Conservation (phyloP, 306 rosid genomes). For the Trifolium subterraneum region DNA sequence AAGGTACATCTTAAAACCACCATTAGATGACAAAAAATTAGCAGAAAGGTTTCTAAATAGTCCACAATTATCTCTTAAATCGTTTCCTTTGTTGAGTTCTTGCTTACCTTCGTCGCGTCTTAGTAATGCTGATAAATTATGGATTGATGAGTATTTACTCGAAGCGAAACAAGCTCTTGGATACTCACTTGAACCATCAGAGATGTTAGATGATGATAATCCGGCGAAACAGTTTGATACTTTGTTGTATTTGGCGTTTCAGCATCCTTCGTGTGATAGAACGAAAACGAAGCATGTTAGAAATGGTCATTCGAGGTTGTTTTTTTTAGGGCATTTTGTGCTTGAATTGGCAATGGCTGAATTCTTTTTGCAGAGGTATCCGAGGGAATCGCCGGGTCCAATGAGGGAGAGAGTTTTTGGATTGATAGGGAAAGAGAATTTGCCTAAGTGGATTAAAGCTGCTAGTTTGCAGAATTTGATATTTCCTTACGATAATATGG, state of each 20-base stretch:
- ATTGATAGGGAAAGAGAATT: constrained; percentile 78
- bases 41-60: constrained; percentile 84
- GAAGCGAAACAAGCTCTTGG: constrained; percentile 97
- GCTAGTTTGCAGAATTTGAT: constrained; percentile 96
- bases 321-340: constrained; percentile 88
- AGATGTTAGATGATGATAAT: constrained; percentile 70
- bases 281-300: constrained; percentile 75
- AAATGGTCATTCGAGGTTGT: constrained; percentile 82
- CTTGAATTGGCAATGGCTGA: constrained; percentile 80
- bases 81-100: constrained; percentile 86
- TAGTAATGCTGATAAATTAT: constrained; percentile 76
- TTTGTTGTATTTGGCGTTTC: constrained; percentile 91
- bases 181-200: constrained; percentile 85
- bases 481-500: constrained; percentile 82
- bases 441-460: constrained; percentile 86
- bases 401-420: constrained; percentile 96
- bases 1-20: constrained; percentile 76
- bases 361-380: constrained; percentile 89
- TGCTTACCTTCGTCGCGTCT: constrained; percentile 85
- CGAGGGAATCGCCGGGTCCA: constrained; percentile 96
- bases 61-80: constrained; percentile 83
- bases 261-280: constrained; percentile 89
- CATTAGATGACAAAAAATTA: constrained; percentile 79
- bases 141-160: constrained; percentile 92
- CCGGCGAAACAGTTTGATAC: constrained; percentile 91